These are phyloP conservation scores for Thalassiosira ordinaria DNA, from an alignment of 352 stramenopile genomes.

Conservation along the genomic window DNA sequence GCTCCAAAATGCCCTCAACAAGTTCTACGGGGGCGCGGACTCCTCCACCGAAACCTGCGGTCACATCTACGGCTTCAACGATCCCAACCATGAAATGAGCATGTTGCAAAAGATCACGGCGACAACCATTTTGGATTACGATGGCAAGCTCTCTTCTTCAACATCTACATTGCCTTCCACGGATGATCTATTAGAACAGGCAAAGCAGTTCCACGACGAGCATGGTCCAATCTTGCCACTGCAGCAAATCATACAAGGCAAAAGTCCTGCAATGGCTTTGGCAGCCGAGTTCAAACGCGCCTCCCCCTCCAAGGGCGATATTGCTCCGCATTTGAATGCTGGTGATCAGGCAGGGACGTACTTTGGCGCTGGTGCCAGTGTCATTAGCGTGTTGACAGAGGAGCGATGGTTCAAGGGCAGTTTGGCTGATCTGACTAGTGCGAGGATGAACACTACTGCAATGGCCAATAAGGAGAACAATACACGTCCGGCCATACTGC, in stretches of 20 bases:
- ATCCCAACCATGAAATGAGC: conserved; percentile 79
- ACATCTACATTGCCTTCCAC: conserved; percentile 32
- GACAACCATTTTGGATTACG: conserved; percentile 79
- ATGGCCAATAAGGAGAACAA: conserved; percentile 4
- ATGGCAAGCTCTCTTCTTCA: conserved; percentile 26
- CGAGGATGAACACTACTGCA: conserved; percentile 55
- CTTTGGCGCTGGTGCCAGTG: conserved; percentile 90
- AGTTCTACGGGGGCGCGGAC: too few relatives aligned
- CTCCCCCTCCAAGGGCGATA: conserved; percentile 96
- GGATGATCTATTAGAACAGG: conserved; percentile 83
- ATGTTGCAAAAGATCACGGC: conserved; percentile 88
- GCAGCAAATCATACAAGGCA: conserved; percentile 85
- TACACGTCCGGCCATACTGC: conserved; percentile 83
- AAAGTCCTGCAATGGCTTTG: conserved; percentile 88
- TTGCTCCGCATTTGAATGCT: conserved; percentile 77
- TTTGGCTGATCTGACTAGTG: conserved; percentile 86
- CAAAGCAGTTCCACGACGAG: conserved; percentile 86
- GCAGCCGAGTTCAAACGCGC: conserved; percentile 98
- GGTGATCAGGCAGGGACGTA: conserved; percentile 92
- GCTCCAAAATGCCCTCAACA: conserved; percentile 60
- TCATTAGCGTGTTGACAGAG: conserved; percentile 98
- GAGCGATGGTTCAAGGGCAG: conserved; percentile 97
- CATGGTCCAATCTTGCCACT: conserved; percentile 90
- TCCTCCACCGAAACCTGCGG: conserved; percentile 57
- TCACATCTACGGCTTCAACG: conserved; percentile 77